phyloP scores from a whole-genome alignment of 306 rosid genomes.

The Rosa lucieae region DNA sequence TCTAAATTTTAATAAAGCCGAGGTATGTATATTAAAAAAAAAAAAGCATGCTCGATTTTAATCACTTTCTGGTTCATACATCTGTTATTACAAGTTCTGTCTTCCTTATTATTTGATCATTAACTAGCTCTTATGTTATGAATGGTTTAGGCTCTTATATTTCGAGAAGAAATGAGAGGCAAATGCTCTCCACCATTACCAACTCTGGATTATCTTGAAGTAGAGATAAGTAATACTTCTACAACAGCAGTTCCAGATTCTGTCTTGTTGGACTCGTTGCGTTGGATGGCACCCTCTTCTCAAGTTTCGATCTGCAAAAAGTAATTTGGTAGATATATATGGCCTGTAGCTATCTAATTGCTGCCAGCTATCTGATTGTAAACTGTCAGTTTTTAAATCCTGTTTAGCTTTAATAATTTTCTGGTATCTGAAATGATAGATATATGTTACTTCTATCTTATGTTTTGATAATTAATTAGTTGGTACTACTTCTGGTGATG shows the following conservation, averaged over 20 bases:
- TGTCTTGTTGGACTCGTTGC: constrained; percentile 5
- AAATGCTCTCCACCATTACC: neutral
- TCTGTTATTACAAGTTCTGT: neutral
- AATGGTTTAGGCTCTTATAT: neutral
- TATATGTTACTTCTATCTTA: too few species aligned
- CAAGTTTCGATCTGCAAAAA: neutral
- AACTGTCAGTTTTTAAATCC: too few species aligned
- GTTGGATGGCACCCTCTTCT: constrained; percentile 9
- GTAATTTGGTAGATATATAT: too few species aligned
- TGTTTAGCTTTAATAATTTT: too few species aligned
- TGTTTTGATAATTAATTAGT: too few species aligned
- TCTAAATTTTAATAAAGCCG: neutral
- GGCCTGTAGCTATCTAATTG: too few species aligned
- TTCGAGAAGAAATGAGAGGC: neutral
- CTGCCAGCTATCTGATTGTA: too few species aligned
- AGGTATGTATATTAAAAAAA: neutral
- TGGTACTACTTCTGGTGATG: too few species aligned
- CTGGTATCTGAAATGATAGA: too few species aligned
- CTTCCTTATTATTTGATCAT: too few species aligned
- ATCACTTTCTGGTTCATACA: too few species aligned
- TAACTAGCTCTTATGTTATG: neutral
- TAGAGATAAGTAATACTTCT: neutral
- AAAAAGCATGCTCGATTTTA: too few species aligned
- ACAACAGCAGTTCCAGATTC: neutral
- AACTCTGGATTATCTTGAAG: constrained; percentile 2